Base-by-base conservation (phyloP, 169 alveolate species). In the Toxoplasma gondii region DNA sequence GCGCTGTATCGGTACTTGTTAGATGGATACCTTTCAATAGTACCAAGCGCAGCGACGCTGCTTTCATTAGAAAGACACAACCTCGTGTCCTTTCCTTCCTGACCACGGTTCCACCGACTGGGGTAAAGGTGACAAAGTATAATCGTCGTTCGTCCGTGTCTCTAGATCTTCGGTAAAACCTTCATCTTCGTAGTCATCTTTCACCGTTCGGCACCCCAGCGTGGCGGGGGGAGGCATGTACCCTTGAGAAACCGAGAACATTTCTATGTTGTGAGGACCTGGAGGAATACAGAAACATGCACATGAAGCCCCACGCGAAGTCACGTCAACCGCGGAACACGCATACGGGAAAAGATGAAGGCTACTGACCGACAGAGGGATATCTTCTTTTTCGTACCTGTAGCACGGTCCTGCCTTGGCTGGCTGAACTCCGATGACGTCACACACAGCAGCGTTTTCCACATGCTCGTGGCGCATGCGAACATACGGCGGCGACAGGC, bases 171-270 rank as follows among this genome's bases (percentile, higher is more conserved):
- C 86, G 1, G 49, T 9, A n/a, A 9, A n/a, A 10, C 86, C 45
- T 17, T 78, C 44, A 10, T 38, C 86, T n/a, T 78, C 86, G 45
- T 78, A n/a, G 86, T 78, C 39, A 7, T n/a, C 39, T n/a, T n/a
- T 78, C 45, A 78, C 39, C 39, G 49, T n/a, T 17, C 86, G 12
- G 86, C 86, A 78, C 43, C 86, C 86, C 5, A 78, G 86, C n/a
- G 86, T 78, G 44, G 86, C 22, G 22, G 86, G 86, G 22, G 86
- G 86, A 31, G 86, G 86, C 86, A 31, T 78, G 45, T 78, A 78
- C 24, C 86, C 86, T 0, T 78, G 86, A n/a, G 43, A n/a, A n/a
- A n/a, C 45, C 29, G 49, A 45, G 10, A 19, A n/a, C 39, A 78
- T n/a, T 38, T 78, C 86, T 24, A 78, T 78, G 12, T 45, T n/a